A percentile compares a stretch with the other conserved stretches of the same genome.
Conservation (phyloP, 352 stramenopile species). For the Globisporangium orthogonon region DNA sequence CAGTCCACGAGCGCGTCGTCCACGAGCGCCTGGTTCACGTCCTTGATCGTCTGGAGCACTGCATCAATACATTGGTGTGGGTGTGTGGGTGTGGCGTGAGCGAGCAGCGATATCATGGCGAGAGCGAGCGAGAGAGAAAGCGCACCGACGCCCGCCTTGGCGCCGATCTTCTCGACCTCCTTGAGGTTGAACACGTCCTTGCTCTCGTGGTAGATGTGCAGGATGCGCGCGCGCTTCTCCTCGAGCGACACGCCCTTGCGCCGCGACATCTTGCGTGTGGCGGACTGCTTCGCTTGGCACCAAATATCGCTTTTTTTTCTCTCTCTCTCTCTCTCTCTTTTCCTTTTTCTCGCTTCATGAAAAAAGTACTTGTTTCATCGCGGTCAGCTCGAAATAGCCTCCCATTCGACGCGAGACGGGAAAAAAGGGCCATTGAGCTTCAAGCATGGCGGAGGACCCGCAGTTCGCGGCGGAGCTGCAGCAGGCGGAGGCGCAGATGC, state of each 20-base stretch:
- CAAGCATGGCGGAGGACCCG: too few species aligned
- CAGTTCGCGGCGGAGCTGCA: slow-evolving; percentile 7
- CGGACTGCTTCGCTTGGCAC: too few species aligned
- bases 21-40: slow-evolving; percentile 84
- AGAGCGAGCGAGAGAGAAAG: neutral
- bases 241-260: slow-evolving; percentile 80
- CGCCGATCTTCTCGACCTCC: slow-evolving; percentile 81
- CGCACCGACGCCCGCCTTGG: slow-evolving; percentile 77
- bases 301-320: too few species aligned
- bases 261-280: slow-evolving; percentile 14
- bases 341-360: too few species aligned
- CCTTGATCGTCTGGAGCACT: slow-evolving; percentile 87
- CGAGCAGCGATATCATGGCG: neutral
- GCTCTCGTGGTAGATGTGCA: slow-evolving; percentile 82
- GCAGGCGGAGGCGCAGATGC: slow-evolving; percentile 45
- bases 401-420: too few species aligned
- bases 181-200: slow-evolving; percentile 87
- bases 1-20: slow-evolving; percentile 78
- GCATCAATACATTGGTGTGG: neutral
- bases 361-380: too few species aligned
- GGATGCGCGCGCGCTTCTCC: slow-evolving; percentile 81
- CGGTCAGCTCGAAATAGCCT: too few species aligned
- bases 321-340: too few species aligned
- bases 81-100: neutral
- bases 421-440: too few species aligned